These are phyloP conservation scores for Aspergillus oerlinghausenensis DNA, from an alignment of 2,329 filamentous ascomycete species.

Conservation along the genomic window DNA sequence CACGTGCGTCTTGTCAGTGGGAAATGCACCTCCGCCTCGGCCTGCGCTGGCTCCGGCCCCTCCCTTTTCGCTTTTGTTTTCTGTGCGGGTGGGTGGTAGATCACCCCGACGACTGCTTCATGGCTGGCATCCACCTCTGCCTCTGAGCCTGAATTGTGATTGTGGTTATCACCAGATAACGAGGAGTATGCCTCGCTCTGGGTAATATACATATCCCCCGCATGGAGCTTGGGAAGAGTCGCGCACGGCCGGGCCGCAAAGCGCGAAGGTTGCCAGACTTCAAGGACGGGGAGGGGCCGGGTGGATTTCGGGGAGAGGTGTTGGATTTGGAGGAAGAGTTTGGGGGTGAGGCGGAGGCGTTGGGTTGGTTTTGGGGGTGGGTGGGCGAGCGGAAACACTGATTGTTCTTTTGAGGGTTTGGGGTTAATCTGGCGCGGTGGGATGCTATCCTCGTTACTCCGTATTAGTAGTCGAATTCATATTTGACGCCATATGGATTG, in stretches of 20 bases:
- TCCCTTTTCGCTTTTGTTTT: background rate
- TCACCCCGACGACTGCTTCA: background rate
- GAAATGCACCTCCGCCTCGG: background rate
- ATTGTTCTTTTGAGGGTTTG: constrained; percentile 17
- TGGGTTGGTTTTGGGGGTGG: constrained; percentile 24
- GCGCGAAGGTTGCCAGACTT: constrained; percentile 26
- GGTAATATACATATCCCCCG: constrained; percentile 25
- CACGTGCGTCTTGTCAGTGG: background rate
- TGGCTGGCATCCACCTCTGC: background rate
- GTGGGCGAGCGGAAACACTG: constrained; percentile 24
- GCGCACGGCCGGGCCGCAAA: constrained; percentile 18
- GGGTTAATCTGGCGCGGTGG: constrained; percentile 3
- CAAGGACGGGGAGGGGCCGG: constrained; percentile 26
- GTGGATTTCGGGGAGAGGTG: constrained; percentile 18
- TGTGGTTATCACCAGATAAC: constrained; percentile 1
- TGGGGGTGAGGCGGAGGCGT: constrained; percentile 23
- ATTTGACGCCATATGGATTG: background rate
- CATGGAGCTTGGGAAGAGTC: constrained; percentile 18
- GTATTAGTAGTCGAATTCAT: background rate
- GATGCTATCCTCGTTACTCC: background rate
- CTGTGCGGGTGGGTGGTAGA: background rate
- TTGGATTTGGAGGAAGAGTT: constrained; percentile 31
- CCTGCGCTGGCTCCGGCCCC: background rate
- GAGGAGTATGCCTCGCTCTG: constrained; percentile 21
- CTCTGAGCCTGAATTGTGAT: background rate